Evolutionary conservation across 2,329 filamentous ascomycete species (phyloP).

Genomic region (Exophiala aquamarina): DNA sequence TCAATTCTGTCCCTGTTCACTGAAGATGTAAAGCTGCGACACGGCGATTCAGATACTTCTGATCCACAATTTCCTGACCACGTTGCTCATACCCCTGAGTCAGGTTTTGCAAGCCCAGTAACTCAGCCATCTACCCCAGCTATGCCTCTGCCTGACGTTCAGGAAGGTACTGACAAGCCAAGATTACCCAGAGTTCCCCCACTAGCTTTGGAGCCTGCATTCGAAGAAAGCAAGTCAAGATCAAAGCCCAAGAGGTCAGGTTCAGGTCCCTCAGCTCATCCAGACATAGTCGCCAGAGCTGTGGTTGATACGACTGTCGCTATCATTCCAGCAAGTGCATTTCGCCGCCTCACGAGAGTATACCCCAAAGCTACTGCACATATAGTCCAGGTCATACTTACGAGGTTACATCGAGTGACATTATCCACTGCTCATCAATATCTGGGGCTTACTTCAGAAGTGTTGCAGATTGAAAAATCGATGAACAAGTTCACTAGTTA

Average conservation of each 20-base stretch:
- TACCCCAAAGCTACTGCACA: constrained; percentile 96
- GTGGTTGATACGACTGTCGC: constrained; percentile 97
- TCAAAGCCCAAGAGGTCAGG: constrained; percentile 23
- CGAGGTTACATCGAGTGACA: constrained; percentile 89
- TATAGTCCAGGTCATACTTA: constrained; percentile 96
- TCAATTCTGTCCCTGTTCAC: constrained; percentile 97
- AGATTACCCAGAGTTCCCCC: constrained; percentile 67
- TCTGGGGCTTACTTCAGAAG: constrained; percentile 85
- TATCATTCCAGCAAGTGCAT: constrained; percentile 95
- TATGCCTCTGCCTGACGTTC: constrained; percentile 1
- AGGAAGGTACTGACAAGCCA: constrained; percentile 24
- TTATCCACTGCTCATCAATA: constrained; percentile 94
- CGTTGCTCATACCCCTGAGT: constrained; percentile 35
- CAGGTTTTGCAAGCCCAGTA: constrained; percentile 40
- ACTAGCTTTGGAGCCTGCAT: constrained; percentile 64
- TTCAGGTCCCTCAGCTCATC: constrained; percentile 69
- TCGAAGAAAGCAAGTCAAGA: constrained; percentile 32
- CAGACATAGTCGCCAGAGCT: constrained; percentile 93
- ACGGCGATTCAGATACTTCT: constrained; percentile 50
- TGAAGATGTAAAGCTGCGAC: constrained; percentile 80
- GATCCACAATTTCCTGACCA: constrained; percentile 35
- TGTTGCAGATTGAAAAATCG: constrained; percentile 85
- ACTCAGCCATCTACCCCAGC: constrained; percentile 31
- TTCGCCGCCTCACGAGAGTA: constrained; percentile 84
- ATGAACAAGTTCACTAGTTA: constrained; percentile 93